These are phyloP conservation scores for Lotmaria passim DNA, from an alignment of 208 protist genomes.

Conservation along the genomic window DNA sequence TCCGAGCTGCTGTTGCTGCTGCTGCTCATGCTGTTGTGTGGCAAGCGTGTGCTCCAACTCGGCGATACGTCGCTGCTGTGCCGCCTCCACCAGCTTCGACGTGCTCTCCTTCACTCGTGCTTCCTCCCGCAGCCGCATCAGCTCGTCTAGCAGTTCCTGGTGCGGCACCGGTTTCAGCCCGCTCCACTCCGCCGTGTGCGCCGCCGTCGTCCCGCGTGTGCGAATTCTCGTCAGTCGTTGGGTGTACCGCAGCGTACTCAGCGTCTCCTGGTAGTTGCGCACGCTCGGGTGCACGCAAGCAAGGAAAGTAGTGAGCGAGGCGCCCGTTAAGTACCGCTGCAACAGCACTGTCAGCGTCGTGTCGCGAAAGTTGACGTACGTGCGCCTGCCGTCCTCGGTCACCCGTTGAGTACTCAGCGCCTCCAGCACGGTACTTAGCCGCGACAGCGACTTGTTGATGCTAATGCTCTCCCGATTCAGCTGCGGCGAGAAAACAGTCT, in stretches of 20 bases:
- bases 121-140: conserved; percentile 55
- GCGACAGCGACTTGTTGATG: conserved; percentile 91
- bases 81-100: conserved; percentile 29
- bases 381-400: conserved; percentile 41
- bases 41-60: conserved; percentile 48
- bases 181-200: conserved; percentile 50
- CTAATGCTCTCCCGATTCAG: conserved; percentile 90
- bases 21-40: conserved; percentile 14
- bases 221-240: conserved; percentile 81
- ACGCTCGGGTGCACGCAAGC: conserved; percentile 82
- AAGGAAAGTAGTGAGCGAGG: conserved; percentile 87
- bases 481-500: conserved; percentile 81
- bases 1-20: not conserved
- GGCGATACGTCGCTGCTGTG: conserved; percentile 48
- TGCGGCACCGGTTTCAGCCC: conserved; percentile 36
- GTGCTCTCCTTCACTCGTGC: conserved; percentile 39
- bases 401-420: conserved; percentile 66
- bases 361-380: conserved; percentile 89
- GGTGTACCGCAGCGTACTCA: conserved; percentile 90
- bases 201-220: conserved; percentile 43
- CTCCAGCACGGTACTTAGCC: conserved; percentile 88
- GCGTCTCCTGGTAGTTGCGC: conserved; percentile 69
- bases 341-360: conserved; percentile 88
- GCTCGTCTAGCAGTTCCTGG: conserved; percentile 65
- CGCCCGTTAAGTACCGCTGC: conserved; percentile 84